Evolutionary conservation across 192 early-diverging fungal genomes (phyloP), one percentile per base, ranked within the genome.

Genomic region (Dimargaris cristalligena): DNA sequence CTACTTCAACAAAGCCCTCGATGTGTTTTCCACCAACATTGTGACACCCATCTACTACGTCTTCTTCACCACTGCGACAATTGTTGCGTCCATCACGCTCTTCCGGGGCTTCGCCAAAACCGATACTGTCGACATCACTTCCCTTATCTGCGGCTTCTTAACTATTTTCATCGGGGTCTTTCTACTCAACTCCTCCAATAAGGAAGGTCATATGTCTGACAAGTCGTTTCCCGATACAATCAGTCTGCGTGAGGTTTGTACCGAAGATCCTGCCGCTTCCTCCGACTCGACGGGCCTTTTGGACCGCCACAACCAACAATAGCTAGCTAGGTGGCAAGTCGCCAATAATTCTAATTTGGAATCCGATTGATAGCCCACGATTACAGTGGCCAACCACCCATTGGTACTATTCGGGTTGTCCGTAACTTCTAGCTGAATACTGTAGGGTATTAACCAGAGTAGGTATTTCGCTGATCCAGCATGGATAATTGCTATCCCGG

Each of bases 1-100:
- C 70, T 97, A 94, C 70, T 92, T 97, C 61, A 97, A 97, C 77
- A 97, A 94, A 74, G 90, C 94, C 22, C 71, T 97, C 31, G 90
- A 90, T 62, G 71, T 83, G 60, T 97, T 93, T 66, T 87, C 86
- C 26, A 94, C 94, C 50, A 93, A 92, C 65, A 67, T 89, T 28
- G 87, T 90, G 38, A 88, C 80, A 62, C 82, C 86, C 55, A 87
- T 97, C 62, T 97, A 97, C 76, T 97, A 89, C 62, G 93, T 97
- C 22, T 86, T 88, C 60, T 97, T 97, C 67, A 97, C 91, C 47
- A 90, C 91, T 16, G 88, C 91, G 18, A 97, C 93, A 0, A 90
- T 97, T 54, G 67, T 86, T 18, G 90, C 90, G 2, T 91, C 91
- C 0, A 81, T 89, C 10, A 84, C 92, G 34, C 77, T 96, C 22